Evolutionary conservation across 2,329 filamentous ascomycete genomes (phyloP).

Genomic region (Metarhizium humberi): DNA sequence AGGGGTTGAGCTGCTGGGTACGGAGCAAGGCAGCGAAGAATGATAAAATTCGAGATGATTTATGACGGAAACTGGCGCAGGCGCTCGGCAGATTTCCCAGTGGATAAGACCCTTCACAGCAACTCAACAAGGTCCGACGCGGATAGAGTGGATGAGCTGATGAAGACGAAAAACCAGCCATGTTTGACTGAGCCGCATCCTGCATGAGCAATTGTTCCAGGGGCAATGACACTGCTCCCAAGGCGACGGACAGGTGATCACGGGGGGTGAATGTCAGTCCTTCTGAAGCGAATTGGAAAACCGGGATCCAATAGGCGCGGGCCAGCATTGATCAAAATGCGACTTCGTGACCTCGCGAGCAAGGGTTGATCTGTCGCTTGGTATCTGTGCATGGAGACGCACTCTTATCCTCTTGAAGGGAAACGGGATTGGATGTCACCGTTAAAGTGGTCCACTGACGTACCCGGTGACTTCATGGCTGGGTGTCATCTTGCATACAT

Average conservation of each 20-base stretch:
- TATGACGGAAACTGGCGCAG: too few relatives aligned
- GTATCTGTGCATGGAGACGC: not conserved
- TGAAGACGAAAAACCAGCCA: not conserved
- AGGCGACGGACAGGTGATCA: too few relatives aligned
- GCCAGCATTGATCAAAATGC: not conserved
- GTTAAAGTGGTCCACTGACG: not conserved
- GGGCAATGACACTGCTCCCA: not conserved
- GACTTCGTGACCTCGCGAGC: not conserved
- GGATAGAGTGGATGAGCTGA: too few relatives aligned
- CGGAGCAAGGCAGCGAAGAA: too few relatives aligned
- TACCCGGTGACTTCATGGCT: not conserved
- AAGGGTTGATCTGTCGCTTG: not conserved
- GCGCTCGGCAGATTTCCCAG: not conserved
- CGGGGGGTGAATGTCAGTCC: too few relatives aligned
- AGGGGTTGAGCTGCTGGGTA: too few relatives aligned
- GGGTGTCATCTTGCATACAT: not conserved
- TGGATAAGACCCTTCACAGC: not conserved
- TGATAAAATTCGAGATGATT: too few relatives aligned
- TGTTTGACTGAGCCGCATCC: not conserved
- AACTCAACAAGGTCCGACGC: not conserved
- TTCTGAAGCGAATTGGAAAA: not conserved
- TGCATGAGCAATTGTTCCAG: not conserved
- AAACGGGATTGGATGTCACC: not conserved
- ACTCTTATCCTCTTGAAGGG: too few relatives aligned
- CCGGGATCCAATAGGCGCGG: not conserved